phyloP scores from a whole-genome alignment of 495 filamentous ascomycete species.

The Xylaria intraflava region DNA sequence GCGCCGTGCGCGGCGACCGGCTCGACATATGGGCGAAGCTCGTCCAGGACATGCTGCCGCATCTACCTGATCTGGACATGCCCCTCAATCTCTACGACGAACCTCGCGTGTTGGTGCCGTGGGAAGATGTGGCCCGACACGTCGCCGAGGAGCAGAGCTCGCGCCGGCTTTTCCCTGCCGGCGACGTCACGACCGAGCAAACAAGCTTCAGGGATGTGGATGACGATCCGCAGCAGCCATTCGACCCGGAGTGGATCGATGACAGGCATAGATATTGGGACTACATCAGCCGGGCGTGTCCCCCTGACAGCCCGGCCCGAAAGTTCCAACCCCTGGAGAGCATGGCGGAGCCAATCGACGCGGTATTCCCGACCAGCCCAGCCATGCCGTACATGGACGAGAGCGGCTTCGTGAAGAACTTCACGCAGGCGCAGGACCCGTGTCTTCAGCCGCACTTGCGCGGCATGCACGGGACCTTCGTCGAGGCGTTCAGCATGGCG shows the following conservation, averaged over 20 bases:
- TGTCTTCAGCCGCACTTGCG: slow-evolving; percentile 51
- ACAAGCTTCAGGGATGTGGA: slow-evolving; percentile 25
- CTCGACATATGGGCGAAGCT: slow-evolving; percentile 47
- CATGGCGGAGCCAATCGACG: slow-evolving; percentile 26
- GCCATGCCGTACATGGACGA: slow-evolving; percentile 22
- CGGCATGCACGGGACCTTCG: slow-evolving; percentile 63
- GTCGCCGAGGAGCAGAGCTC: slow-evolving; percentile 42
- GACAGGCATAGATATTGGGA: slow-evolving; percentile 28
- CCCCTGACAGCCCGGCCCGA: slow-evolving; percentile 49
- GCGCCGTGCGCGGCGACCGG: slow-evolving; percentile 36
- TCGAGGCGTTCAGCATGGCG: slow-evolving; percentile 54
- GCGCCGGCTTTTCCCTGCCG: slow-evolving; percentile 29
- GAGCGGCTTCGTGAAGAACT: slow-evolving; percentile 56
- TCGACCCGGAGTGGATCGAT: slow-evolving; percentile 21
- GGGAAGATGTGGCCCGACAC: slow-evolving; percentile 50
- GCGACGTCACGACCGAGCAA: slow-evolving; percentile 22
- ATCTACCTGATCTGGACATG: slow-evolving; percentile 61
- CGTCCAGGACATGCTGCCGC: slow-evolving; percentile 43
- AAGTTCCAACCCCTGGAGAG: slow-evolving; percentile 35
- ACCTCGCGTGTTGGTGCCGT: slow-evolving; percentile 53
- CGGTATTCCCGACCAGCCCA: slow-evolving; percentile 24
- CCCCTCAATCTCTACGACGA: slow-evolving; percentile 60
- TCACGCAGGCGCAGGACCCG: slow-evolving; percentile 54
- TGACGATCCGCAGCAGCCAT: slow-evolving; percentile 19
- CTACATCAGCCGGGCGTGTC: slow-evolving; percentile 42